These are phyloP conservation scores for Leccinum fibrillosum DNA, from an alignment of 768 basidiomycete species.

Conservation along the genomic window DNA sequence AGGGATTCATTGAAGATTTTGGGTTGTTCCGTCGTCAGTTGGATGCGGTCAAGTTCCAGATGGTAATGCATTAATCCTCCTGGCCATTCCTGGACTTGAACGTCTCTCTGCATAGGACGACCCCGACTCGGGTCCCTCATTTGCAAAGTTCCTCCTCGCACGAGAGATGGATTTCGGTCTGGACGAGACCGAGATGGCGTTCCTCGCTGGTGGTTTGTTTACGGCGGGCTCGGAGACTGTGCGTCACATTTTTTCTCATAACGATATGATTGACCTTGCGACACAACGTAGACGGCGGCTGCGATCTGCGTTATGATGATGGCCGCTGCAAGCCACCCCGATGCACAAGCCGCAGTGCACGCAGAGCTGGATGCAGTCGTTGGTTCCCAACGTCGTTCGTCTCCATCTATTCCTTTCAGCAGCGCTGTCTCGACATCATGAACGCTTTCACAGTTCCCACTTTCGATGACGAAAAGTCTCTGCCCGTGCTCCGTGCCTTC, in stretches of 20 bases:
- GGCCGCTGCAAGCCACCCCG: constrained; percentile 48
- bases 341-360: constrained; percentile 45
- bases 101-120: constrained; percentile 9
- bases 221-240: constrained; percentile 54
- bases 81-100: neutral
- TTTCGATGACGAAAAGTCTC: constrained; percentile 29
- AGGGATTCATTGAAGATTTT: constrained; percentile 49
- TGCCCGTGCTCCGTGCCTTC: constrained; percentile 33
- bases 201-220: constrained; percentile 58
- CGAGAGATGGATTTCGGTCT: constrained; percentile 49
- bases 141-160: constrained; percentile 52
- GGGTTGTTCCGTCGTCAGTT: constrained; percentile 46
- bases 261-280: neutral
- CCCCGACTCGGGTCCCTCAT: constrained; percentile 36
- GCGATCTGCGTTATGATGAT: constrained; percentile 47
- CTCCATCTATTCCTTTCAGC: neutral
- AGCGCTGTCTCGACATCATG: neutral
- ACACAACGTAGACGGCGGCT: constrained; percentile 43
- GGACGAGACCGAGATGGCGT: constrained; percentile 49
- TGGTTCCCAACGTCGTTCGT: constrained; percentile 29
- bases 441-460: constrained; percentile 28
- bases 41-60: constrained; percentile 37
- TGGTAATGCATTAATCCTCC: constrained; percentile 31
- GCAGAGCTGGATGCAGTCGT: constrained; percentile 49
- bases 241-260: neutral